These are phyloP conservation scores for Solanum habrochaites DNA, from an alignment of 257 asterid genomes.

Conservation along the genomic window DNA sequence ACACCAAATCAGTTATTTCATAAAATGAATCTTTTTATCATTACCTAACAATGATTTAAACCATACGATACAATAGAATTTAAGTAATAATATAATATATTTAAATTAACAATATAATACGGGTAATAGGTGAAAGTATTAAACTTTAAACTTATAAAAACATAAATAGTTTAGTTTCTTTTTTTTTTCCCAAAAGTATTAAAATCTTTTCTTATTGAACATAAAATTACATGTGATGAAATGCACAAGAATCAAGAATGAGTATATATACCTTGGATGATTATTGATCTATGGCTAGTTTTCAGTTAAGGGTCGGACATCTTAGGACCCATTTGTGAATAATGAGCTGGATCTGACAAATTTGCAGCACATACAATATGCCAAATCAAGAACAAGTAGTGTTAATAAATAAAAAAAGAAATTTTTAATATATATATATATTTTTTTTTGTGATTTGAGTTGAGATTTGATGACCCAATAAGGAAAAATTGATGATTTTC, in stretches of 20 bases:
- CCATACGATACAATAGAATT: too few species aligned
- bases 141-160: too few species aligned
- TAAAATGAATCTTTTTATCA: too few species aligned
- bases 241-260: not conserved
- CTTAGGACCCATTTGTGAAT: not conserved
- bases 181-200: not conserved
- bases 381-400: not conserved
- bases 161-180: not conserved
- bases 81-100: too few species aligned
- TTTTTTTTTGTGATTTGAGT: conserved; percentile 3
- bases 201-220: not conserved
- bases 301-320: not conserved
- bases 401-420: not conserved
- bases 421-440: not conserved
- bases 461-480: conserved; percentile 15
- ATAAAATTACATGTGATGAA: not conserved
- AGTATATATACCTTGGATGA: not conserved
- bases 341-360: not conserved
- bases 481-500: conserved; percentile 4
- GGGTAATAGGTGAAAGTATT: too few species aligned
- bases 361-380: not conserved
- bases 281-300: not conserved
- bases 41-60: too few species aligned
- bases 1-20: too few species aligned
- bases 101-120: too few species aligned